Conservation (phyloP, 306 rosid species). For the Lathyrus aphaca region DNA sequence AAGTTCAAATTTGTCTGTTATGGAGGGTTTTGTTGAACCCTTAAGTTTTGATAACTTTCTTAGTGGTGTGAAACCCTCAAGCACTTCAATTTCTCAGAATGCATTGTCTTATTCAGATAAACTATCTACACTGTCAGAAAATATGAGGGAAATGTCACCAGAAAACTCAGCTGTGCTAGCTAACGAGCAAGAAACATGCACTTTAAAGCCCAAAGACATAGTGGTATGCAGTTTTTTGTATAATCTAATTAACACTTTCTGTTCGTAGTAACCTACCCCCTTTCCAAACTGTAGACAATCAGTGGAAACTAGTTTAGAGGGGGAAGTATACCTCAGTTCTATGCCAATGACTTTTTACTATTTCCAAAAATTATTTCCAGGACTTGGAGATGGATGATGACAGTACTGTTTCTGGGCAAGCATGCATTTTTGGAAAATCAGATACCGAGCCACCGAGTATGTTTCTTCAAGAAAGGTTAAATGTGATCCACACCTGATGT, state of each 20-base stretch:
- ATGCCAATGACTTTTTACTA: slow-evolving; percentile 36
- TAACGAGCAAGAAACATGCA: slow-evolving; percentile 35
- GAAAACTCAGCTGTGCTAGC: slow-evolving; percentile 37
- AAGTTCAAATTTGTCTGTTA: slow-evolving; percentile 46
- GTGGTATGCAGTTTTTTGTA: slow-evolving; percentile 49
- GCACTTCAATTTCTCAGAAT: slow-evolving; percentile 38
- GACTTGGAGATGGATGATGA: slow-evolving; percentile 41
- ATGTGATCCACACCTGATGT: slow-evolving; percentile 15
- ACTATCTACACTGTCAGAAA: slow-evolving; percentile 42
- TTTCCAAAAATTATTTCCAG: slow-evolving; percentile 48
- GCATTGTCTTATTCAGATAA: slow-evolving; percentile 45
- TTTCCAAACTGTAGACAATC: slow-evolving; percentile 16
- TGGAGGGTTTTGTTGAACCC: slow-evolving; percentile 59
- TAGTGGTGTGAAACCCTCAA: slow-evolving; percentile 32
- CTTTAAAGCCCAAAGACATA: slow-evolving; percentile 34
- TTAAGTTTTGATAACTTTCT: slow-evolving; percentile 59
- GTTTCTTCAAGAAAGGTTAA: slow-evolving; percentile 75
- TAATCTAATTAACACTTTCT: background rate
- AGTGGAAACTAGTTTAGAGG: slow-evolving; percentile 34
- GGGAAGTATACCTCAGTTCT: background rate
- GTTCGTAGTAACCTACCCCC: slow-evolving; percentile 10
- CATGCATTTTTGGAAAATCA: slow-evolving; percentile 37
- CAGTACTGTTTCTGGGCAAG: slow-evolving; percentile 38
- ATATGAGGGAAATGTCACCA: slow-evolving; percentile 35
- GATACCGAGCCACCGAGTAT: slow-evolving; percentile 53